phyloP scores from a whole-genome alignment of 768 basidiomycete species.

The Candolleomyces aberdarensis region DNA sequence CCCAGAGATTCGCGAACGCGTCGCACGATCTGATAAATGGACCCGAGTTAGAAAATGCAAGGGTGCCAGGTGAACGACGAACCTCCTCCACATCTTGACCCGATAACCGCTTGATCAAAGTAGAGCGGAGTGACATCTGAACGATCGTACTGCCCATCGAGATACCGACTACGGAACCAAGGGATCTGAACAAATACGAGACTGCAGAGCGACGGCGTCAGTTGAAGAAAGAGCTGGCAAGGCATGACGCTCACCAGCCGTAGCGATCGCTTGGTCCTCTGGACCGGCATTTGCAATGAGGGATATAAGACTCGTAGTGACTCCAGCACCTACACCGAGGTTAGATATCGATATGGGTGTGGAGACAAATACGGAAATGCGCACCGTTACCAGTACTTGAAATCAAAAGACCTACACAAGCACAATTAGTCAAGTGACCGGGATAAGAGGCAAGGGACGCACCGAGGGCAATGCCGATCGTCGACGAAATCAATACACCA shows the following conservation, averaged over 20 bases:
- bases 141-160: slow-evolving; percentile 57
- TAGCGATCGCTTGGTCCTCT: slow-evolving; percentile 62
- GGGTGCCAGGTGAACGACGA: slow-evolving; percentile 8
- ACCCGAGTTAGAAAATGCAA: not conserved
- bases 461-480: slow-evolving; percentile 40
- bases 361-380: no score
- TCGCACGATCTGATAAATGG: slow-evolving; percentile 36
- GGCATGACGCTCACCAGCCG: slow-evolving; percentile 41
- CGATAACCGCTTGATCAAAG: slow-evolving; percentile 40
- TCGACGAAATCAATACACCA: slow-evolving; percentile 35
- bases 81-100: slow-evolving; percentile 53
- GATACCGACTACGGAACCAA: slow-evolving; percentile 56
- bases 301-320: slow-evolving; percentile 57
- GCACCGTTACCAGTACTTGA: slow-evolving; percentile 41
- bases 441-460: slow-evolving; percentile 8
- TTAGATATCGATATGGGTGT: no score
- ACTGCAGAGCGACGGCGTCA: slow-evolving; percentile 28
- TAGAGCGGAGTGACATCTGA: slow-evolving; percentile 45
- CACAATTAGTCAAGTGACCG: not conserved
- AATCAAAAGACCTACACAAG: slow-evolving; percentile 28
- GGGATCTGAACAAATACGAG: slow-evolving; percentile 64
- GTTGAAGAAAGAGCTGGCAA: not conserved
- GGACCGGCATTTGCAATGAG: slow-evolving; percentile 62
- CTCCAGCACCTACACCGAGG: slow-evolving; percentile 17
- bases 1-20: slow-evolving; percentile 49